Conservation (phyloP, 805 yeast genomes). For the Yarrowia alimentaria region DNA sequence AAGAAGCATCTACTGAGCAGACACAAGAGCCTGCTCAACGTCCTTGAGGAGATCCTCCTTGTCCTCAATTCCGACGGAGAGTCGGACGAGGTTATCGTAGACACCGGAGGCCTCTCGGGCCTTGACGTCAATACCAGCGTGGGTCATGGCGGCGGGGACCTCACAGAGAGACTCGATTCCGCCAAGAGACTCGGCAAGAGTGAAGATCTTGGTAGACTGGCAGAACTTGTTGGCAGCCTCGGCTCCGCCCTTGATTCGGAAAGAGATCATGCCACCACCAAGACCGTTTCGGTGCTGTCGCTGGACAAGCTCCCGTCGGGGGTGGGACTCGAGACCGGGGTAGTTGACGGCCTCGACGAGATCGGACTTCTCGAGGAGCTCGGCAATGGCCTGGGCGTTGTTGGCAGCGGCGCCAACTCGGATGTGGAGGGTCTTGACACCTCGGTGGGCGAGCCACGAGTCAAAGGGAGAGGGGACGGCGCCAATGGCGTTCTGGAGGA, state of each 20-base stretch:
- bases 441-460: constrained; percentile 90
- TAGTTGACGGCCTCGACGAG: constrained; percentile 69
- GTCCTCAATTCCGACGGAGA: constrained; percentile 86
- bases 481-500: constrained; percentile 84
- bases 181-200: constrained; percentile 87
- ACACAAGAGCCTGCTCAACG: constrained; percentile 62
- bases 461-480: constrained; percentile 89
- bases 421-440: constrained; percentile 80
- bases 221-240: constrained; percentile 72
- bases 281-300: constrained; percentile 79
- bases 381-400: constrained; percentile 68
- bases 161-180: constrained; percentile 84
- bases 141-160: constrained; percentile 91
- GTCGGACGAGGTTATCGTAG: constrained; percentile 74
- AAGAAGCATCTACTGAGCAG: constrained; percentile 1
- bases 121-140: constrained; percentile 80
- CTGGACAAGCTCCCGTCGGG: constrained; percentile 59
- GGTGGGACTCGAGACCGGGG: constrained; percentile 74
- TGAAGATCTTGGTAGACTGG: constrained; percentile 69
- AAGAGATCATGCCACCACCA: constrained; percentile 91
- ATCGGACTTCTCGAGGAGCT: constrained; percentile 50
- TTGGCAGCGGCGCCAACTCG: constrained; percentile 68
- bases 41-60: constrained; percentile 72
- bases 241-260: constrained; percentile 81
- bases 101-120: constrained; percentile 80